Percentiles rank a stretch among this genome's conserved stretches.
phyloP scores from a whole-genome alignment of 2,329 filamentous ascomycete species.

The Colletotrichum filicis region DNA sequence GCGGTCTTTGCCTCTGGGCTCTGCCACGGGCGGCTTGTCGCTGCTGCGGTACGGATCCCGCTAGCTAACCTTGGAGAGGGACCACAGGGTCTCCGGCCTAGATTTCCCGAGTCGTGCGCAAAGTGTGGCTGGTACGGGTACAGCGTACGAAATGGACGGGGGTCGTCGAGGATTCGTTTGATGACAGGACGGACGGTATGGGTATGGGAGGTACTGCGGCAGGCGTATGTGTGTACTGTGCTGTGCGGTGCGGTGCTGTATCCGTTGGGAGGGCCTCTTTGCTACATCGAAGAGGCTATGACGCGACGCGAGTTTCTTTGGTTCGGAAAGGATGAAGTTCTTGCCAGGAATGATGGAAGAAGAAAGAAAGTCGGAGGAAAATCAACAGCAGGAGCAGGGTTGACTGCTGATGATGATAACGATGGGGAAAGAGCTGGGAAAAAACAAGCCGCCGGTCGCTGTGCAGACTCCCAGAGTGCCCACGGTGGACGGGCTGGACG shows the following conservation, averaged over 20 bases:
- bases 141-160: neutral
- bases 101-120: constrained; percentile 29
- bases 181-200: neutral
- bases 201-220: neutral
- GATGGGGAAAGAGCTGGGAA: constrained; percentile 1
- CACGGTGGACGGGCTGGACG: constrained; percentile 6
- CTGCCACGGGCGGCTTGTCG: constrained; percentile 19
- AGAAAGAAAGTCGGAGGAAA: neutral
- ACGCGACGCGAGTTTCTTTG: neutral
- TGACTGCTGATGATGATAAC: neutral
- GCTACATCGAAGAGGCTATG: constrained; percentile 20
- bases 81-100: constrained; percentile 24
- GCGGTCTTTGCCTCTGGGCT: constrained; percentile 8
- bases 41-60: constrained; percentile 11
- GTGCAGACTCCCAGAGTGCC: neutral
- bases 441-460: neutral
- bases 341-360: neutral
- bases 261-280: neutral
- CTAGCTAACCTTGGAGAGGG: constrained; percentile 20
- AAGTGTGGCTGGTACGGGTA: constrained; percentile 26
- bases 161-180: constrained; percentile 8
- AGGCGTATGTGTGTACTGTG: neutral
- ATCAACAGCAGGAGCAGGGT: neutral
- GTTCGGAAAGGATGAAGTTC: neutral
- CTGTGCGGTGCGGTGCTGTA: neutral